Evolutionary conservation across 1,139 yeast genomes (phyloP), one percentile per base, ranked within the genome.

Genomic region (Diutina scorzettiae): DNA sequence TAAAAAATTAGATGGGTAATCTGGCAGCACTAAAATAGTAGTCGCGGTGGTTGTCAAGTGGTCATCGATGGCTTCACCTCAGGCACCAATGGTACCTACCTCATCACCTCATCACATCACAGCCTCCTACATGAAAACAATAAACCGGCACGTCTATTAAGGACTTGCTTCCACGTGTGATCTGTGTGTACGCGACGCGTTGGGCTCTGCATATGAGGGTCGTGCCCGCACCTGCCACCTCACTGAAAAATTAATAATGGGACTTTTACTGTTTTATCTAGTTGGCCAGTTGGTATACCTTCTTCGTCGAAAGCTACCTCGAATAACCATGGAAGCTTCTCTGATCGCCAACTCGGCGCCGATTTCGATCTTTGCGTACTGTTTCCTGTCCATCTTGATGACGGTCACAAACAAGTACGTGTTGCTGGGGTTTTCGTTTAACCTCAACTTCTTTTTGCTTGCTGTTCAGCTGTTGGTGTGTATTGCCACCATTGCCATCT

Each of bases 331-430:
- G 39, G 37, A 32, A 5, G 27, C 39, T 37, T 14, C 21, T 19
- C 12, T 23, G 43, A 54, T 81, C 42, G 81, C 78, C 53, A 86
- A 86, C 70, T 80, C 86, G 46, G 95, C 91, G 23, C 89, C 93
- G 18, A 71, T 85, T 51, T 87, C 96, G 44, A 85, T 89, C 53
- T 62, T 80, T 48, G 74, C 86, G 34, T 91, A 91, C 76, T 91
- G 97, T 71, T 72, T 75, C 46, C 83, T 97, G 24, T 91, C 97
- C 20, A 89, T 91, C 54, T 66, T 89, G 62, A 91, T 91, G 98
- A 91, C 98, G n/a, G 85, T 89, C 48, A 89, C 97, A 48, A 91
- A 91, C 73, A 91, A 91, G 66, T 87, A 78, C 59, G 97, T 91
- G 47, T 80, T 91, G 46, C 80, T 89, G 41, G 91, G 89, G 39